Evolutionary conservation across 257 asterid genomes (phyloP).

Genomic region (Nicotiana tomentosiformis): DNA sequence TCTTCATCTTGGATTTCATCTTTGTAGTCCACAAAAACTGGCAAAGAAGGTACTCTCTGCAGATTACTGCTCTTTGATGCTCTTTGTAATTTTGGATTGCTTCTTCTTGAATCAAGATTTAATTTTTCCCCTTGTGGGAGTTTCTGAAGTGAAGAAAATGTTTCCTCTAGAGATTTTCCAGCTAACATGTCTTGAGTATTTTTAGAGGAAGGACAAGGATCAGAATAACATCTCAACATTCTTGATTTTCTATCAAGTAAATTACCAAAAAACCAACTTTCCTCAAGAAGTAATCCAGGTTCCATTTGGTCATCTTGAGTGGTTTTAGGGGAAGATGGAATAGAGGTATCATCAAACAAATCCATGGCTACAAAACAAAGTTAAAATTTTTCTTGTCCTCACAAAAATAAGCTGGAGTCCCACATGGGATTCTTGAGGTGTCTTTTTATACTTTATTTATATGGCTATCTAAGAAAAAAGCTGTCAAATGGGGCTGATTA

Average conservation of each 20-base stretch:
- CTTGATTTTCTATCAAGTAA: slow-evolving; percentile 37
- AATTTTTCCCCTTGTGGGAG: not conserved
- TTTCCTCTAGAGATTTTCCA: slow-evolving; percentile 10
- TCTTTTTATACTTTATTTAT: slow-evolving; percentile 1
- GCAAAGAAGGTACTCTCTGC: slow-evolving; percentile 38
- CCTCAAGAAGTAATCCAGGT: slow-evolving; percentile 57
- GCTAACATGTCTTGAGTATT: not conserved
- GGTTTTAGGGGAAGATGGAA: slow-evolving; percentile 2
- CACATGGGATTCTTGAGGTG: slow-evolving; percentile 27
- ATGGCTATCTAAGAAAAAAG: slow-evolving; percentile 24
- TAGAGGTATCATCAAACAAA: slow-evolving; percentile 17
- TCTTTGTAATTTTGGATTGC: not conserved
- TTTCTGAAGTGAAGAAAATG: slow-evolving; percentile 7
- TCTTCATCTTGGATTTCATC: slow-evolving; percentile 35
- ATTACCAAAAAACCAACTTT: slow-evolving; percentile 71
- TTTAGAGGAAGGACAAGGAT: slow-evolving; percentile 33
- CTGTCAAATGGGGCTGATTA: slow-evolving; percentile 42
- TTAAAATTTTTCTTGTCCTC: slow-evolving; percentile 1
- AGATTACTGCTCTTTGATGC: not conserved
- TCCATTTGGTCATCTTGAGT: slow-evolving; percentile 23
- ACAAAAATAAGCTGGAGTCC: slow-evolving; percentile 5
- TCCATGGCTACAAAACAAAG: slow-evolving; percentile 22
- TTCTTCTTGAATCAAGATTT: slow-evolving; percentile 6
- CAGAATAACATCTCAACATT: slow-evolving; percentile 47
- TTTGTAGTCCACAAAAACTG: slow-evolving; percentile 10